Evolutionary conservation across 2,329 filamentous ascomycete species (phyloP).

Genomic region (Cordyceps javanica): DNA sequence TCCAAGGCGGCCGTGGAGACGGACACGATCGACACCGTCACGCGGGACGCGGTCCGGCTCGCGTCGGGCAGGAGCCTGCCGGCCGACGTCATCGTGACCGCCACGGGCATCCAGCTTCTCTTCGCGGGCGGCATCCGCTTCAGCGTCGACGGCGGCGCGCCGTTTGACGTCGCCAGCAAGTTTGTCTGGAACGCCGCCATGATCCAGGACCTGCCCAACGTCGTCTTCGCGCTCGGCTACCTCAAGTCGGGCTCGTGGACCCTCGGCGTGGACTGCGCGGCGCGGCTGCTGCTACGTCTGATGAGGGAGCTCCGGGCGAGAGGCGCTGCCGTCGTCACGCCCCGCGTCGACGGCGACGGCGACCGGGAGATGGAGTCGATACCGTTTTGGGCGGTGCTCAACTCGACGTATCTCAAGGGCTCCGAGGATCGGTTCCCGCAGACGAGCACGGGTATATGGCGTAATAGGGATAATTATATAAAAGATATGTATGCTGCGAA

Average conservation of each 20-base stretch:
- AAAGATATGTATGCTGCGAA: conserved; percentile 1
- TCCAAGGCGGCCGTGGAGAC: conserved; percentile 39
- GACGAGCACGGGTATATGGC: conserved; percentile 3
- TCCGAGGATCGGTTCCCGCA: background rate
- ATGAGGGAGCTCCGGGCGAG: background rate
- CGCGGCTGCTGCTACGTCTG: background rate
- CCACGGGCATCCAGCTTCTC: conserved; percentile 58
- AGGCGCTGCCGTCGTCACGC: background rate
- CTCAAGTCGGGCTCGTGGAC: conserved; percentile 59
- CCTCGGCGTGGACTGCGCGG: conserved; percentile 54
- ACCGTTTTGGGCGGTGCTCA: background rate
- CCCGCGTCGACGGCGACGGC: background rate
- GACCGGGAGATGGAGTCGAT: background rate
- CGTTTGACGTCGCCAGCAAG: conserved; percentile 40
- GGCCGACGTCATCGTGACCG: conserved; percentile 63
- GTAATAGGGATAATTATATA: background rate
- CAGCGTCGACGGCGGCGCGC: conserved; percentile 49
- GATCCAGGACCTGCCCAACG: conserved; percentile 61
- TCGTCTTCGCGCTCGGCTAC: conserved; percentile 57
- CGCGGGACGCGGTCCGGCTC: conserved; percentile 40
- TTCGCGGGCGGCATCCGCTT: conserved; percentile 50
- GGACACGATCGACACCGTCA: conserved; percentile 46
- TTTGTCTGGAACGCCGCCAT: conserved; percentile 60
- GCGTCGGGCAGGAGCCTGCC: conserved; percentile 44
- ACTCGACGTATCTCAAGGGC: conserved; percentile 1